Conservation (phyloP, 2,329 filamentous ascomycete genomes). For the Penicillium sp. region DNA sequence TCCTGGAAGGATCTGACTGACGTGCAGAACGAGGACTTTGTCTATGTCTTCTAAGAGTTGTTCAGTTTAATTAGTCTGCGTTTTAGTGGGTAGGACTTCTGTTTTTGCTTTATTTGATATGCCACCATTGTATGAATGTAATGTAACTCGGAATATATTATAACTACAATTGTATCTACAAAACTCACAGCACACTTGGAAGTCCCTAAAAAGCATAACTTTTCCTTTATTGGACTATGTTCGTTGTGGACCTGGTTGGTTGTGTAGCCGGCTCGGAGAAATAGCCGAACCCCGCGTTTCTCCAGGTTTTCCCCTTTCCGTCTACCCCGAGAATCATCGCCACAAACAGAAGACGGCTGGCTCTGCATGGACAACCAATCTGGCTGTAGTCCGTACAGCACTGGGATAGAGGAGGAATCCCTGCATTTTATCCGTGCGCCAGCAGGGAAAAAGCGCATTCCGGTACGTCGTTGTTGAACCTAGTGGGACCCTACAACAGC, state of each 20-base stretch:
- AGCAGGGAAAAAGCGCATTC: conserved; percentile 31
- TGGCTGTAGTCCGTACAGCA: not conserved
- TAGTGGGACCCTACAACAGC: not conserved
- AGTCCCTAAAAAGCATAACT: not conserved
- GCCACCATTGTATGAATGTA: not conserved
- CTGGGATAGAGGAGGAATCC: conserved; percentile 18
- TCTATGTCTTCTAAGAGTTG: conserved; percentile 46
- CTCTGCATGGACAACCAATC: not conserved
- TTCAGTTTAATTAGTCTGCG: not conserved
- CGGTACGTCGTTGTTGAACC: conserved; percentile 18
- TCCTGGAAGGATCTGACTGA: conserved; percentile 54
- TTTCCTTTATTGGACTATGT: not conserved
- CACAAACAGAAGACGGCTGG: not conserved
- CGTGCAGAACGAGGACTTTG: conserved; percentile 55
- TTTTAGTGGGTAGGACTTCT: not conserved
- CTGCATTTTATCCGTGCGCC: conserved; percentile 18
- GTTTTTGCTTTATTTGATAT: not conserved
- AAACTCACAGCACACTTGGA: not conserved
- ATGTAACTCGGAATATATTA: not conserved
- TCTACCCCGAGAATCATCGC: not conserved
- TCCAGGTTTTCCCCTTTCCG: conserved; percentile 14
- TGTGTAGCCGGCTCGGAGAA: conserved; percentile 10
- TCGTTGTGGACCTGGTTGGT: not conserved
- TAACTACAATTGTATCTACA: not conserved
- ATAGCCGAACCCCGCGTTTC: conserved; percentile 19